phyloP scores from a whole-genome alignment of 192 early-diverging fungal species.

The Coemansia sp. region DNA sequence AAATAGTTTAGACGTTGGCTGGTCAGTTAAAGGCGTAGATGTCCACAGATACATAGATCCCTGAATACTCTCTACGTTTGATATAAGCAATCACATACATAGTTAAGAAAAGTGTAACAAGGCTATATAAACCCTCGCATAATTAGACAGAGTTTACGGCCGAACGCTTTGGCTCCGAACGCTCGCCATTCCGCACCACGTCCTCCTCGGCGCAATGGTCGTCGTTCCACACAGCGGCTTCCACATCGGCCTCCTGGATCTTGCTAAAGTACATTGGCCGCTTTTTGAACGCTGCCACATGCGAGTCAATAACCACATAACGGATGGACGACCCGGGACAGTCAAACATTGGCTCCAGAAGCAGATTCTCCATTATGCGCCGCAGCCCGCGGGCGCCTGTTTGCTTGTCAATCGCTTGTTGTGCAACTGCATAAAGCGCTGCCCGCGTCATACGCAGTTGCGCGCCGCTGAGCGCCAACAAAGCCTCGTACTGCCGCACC shows the following conservation, averaged over 20 bases:
- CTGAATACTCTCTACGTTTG: too few relatives aligned
- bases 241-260: constrained; percentile 52
- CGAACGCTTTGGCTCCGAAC: constrained; percentile 11
- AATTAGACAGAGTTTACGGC: constrained; percentile 11
- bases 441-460: constrained; percentile 69
- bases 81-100: too few relatives aligned
- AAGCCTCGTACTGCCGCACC: constrained; percentile 74
- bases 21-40: too few relatives aligned
- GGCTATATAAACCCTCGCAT: too few relatives aligned
- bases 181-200: neutral
- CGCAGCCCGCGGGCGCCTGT: constrained; percentile 86
- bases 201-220: constrained; percentile 13
- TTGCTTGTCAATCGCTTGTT: constrained; percentile 73
- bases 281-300: constrained; percentile 64
- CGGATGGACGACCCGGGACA: constrained; percentile 69
- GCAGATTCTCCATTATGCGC: constrained; percentile 81
- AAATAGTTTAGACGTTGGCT: too few relatives aligned
- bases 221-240: constrained; percentile 51
- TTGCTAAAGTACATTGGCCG: constrained; percentile 62
- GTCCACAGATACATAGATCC: too few relatives aligned
- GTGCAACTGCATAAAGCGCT: constrained; percentile 70
- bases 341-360: constrained; percentile 81
- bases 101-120: too few relatives aligned
- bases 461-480: constrained; percentile 68
- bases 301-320: constrained; percentile 70